phyloP scores from a whole-genome alignment of 805 yeast species.

The Candida alai region DNA sequence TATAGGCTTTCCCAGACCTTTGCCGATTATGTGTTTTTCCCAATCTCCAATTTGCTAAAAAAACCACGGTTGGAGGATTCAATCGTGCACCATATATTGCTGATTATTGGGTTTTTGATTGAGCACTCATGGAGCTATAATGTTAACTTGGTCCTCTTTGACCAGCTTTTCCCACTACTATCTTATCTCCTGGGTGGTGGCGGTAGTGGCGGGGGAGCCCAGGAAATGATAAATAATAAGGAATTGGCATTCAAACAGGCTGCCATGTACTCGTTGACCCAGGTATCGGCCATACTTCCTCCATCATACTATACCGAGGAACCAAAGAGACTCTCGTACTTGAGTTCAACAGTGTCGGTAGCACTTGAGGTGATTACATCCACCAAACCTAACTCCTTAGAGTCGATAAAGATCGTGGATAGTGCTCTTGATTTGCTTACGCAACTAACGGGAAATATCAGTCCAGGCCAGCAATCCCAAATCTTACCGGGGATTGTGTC shows the following conservation, averaged over 20 bases:
- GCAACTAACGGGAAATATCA: slow-evolving; percentile 10
- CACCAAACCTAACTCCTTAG: slow-evolving; percentile 6
- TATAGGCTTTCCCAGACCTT: slow-evolving; percentile 27
- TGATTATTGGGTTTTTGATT: slow-evolving; percentile 26
- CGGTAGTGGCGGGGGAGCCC: background rate
- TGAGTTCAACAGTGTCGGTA: slow-evolving; percentile 9
- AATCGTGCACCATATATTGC: slow-evolving; percentile 20
- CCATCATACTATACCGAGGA: slow-evolving; percentile 7
- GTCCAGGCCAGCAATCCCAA: slow-evolving; percentile 30
- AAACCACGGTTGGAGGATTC: slow-evolving; percentile 19
- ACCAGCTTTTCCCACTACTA: slow-evolving; percentile 34
- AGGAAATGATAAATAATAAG: slow-evolving; percentile 4
- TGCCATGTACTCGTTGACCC: slow-evolving; percentile 13
- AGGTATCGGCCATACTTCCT: slow-evolving; percentile 9
- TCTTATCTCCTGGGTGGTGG: slow-evolving; percentile 17
- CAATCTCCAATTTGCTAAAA: slow-evolving; percentile 31
- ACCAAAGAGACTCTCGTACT: slow-evolving; percentile 8
- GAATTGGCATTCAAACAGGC: slow-evolving; percentile 16
- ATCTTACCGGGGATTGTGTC: slow-evolving; percentile 41
- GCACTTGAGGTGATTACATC: slow-evolving; percentile 4
- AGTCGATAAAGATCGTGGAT: background rate
- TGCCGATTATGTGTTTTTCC: slow-evolving; percentile 42
- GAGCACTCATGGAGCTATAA: slow-evolving; percentile 28
- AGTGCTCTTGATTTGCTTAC: slow-evolving; percentile 5
- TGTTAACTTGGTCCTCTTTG: slow-evolving; percentile 21